Evolutionary conservation across 345 rosid species (phyloP).

Genomic region (Combretum micranthum): DNA sequence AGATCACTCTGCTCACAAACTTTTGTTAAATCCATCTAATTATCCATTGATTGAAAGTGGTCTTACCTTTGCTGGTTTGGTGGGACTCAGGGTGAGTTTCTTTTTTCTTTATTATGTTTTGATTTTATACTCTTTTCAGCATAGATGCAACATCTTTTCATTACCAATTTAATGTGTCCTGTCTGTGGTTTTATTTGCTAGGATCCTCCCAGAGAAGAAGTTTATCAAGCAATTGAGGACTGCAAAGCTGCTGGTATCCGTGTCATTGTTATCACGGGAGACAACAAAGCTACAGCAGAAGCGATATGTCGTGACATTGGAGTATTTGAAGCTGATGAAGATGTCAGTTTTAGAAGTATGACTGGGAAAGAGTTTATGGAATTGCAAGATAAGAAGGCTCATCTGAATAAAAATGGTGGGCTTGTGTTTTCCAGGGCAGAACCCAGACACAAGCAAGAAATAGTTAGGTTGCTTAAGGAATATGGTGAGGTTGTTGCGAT

Average conservation of each 20-base stretch:
- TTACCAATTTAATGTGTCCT: not conserved
- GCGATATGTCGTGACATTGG: conserved; percentile 70
- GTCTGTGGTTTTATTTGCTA: conserved; percentile 9
- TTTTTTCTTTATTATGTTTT: conserved; percentile 1
- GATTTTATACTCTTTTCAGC: not conserved
- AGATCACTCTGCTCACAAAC: conserved; percentile 60
- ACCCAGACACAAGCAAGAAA: conserved; percentile 47
- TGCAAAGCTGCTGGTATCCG: conserved; percentile 66
- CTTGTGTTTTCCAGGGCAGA: conserved; percentile 47
- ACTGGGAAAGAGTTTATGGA: conserved; percentile 39
- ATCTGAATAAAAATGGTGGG: conserved; percentile 33
- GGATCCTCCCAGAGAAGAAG: conserved; percentile 80
- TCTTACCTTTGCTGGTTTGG: conserved; percentile 54
- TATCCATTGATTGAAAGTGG: conserved; percentile 62
- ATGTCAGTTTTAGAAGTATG: conserved; percentile 27
- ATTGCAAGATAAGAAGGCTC: conserved; percentile 22
- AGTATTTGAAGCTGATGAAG: conserved; percentile 37
- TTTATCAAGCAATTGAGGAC: conserved; percentile 57
- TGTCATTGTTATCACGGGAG: conserved; percentile 70
- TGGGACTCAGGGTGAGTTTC: conserved; percentile 52
- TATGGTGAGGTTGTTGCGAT: conserved; percentile 65
- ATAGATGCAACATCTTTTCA: too few relatives aligned
- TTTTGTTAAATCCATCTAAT: conserved; percentile 41
- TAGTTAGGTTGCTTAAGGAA: conserved; percentile 47
- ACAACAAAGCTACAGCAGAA: conserved; percentile 63